A percentile compares a stretch with the other conserved stretches of the same genome.
phyloP scores from a whole-genome alignment of 805 yeast species.

The Metschnikowia kofuensis region DNA sequence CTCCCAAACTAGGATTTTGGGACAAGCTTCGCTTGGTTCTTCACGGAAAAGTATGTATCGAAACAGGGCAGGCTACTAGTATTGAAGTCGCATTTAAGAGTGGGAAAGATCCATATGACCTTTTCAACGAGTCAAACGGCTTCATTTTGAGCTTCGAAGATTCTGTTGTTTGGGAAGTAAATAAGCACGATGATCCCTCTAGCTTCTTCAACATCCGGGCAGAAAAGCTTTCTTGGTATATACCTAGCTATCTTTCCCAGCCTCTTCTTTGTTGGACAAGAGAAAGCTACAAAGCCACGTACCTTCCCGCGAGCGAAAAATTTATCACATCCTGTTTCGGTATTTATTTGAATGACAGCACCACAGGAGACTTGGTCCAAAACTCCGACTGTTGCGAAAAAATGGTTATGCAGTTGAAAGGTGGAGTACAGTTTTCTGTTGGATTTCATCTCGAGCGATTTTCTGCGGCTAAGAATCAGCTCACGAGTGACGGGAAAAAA shows the following conservation, averaged over 20 bases:
- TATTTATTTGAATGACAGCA: conserved; percentile 42
- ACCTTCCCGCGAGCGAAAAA: conserved; percentile 43
- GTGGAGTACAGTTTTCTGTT: conserved; percentile 56
- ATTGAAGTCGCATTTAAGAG: conserved; percentile 68
- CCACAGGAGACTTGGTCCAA: conserved; percentile 45
- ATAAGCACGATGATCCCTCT: conserved; percentile 65
- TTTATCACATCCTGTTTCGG: conserved; percentile 47
- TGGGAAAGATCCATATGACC: conserved; percentile 71
- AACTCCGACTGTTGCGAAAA: conserved; percentile 36
- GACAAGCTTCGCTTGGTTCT: conserved; percentile 75
- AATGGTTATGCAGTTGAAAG: conserved; percentile 53
- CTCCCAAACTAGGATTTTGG: conserved; percentile 87
- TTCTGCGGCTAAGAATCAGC: conserved; percentile 22
- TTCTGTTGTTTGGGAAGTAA: conserved; percentile 56
- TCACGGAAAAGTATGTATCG: conserved; percentile 65
- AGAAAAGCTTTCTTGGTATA: conserved; percentile 60
- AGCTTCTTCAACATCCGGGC: conserved; percentile 65
- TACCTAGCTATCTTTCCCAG: conserved; percentile 68
- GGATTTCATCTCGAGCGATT: conserved; percentile 57
- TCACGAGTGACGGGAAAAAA: conserved; percentile 49
- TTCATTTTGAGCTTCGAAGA: conserved; percentile 71
- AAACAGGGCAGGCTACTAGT: conserved; percentile 47
- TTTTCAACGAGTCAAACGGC: conserved; percentile 69
- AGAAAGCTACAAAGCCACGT: conserved; percentile 41
- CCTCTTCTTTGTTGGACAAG: conserved; percentile 57